Evolutionary conservation across 352 stramenopile species (phyloP).

Genomic region (Globisporangium iwayamae): DNA sequence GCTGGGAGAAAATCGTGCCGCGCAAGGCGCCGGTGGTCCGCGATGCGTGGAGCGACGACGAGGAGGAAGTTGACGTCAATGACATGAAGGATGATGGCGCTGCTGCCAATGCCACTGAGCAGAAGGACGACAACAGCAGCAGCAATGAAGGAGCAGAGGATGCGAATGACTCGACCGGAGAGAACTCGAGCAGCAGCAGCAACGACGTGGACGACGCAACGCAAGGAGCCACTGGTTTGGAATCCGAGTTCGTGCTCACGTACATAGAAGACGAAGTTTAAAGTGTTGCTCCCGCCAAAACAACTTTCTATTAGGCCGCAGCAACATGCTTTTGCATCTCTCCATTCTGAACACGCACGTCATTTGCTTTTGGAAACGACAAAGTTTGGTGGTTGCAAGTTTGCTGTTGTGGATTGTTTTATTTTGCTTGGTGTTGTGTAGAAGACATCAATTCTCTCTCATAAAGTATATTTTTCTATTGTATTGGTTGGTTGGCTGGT

Average conservation of each 20-base stretch:
- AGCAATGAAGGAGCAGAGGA: slow-evolving; percentile 15
- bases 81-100: not conserved
- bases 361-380: not conserved
- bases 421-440: not conserved
- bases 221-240: not conserved
- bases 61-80: slow-evolving; percentile 20
- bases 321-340: not conserved
- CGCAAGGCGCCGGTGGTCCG: slow-evolving; percentile 35
- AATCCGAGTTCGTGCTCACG: slow-evolving; percentile 19
- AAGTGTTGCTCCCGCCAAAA: not conserved
- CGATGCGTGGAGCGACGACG: slow-evolving; percentile 82
- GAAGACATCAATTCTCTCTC: slow-evolving; percentile 12
- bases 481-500: slow-evolving; percentile 1
- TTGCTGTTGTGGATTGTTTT: not conserved
- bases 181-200: slow-evolving; percentile 13
- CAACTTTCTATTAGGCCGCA: slow-evolving; percentile 3
- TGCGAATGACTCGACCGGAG: slow-evolving; percentile 11
- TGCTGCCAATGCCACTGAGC: slow-evolving; percentile 9
- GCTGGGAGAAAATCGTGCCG: slow-evolving; percentile 71
- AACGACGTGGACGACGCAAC: slow-evolving; percentile 16
- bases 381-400: not conserved
- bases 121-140: slow-evolving; percentile 20
- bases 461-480: slow-evolving; percentile 8
- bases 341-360: not conserved
- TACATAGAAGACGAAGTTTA: slow-evolving; percentile 21